Evolutionary conservation across 2,329 filamentous ascomycete species (phyloP), one percentile per base, ranked within the genome.

Genomic region (Aspergillus sp.): DNA sequence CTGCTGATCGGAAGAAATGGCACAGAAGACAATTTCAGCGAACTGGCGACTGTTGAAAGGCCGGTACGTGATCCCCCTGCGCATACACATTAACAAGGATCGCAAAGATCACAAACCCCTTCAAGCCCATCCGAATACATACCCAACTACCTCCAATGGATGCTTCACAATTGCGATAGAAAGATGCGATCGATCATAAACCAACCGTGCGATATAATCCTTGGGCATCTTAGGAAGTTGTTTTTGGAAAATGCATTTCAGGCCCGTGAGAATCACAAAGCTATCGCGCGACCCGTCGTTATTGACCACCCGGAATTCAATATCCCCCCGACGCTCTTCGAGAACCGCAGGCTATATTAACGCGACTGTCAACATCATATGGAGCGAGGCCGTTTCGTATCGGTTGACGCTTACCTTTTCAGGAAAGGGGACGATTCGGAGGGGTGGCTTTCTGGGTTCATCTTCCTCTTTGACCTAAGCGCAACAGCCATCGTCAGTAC

Each of bases 211-310:
- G 58, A 98, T 97, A 66, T 98, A 98, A 63, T 97, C 93, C 68
- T 97, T 96, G 9, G 93, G 93, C 93, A 98, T 98, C 69, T 97
- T 97, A 0, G 93, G 93, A 4, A 98, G 76, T 64, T 98, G 93
- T 59, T 97, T 97, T 66, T 98, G 93, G 61, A 98, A 97, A 54
- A 98, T 94, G 63, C 90, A 95, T 66, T 97, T 98, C 46, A 98
- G 75, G 9, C 93, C 93, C 0, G 91, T 96, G 49, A 98, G 76
- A 57, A 98, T 94, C 62, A 97, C 94, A 55, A 90, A 83, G 62
- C 87, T 94, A 61, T 95, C 88, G 54, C 85, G 80, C 34, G 83
- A 78, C 59, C 86, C 86, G 63, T 98, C 93, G 63, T 98, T 98
- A 75, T 97, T 97, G 60, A 98, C 93, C 5, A 97, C 93, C 42